Base-by-base conservation (phyloP, 1,284 basidiomycete genomes). In the Megacollybia platyphylla region DNA sequence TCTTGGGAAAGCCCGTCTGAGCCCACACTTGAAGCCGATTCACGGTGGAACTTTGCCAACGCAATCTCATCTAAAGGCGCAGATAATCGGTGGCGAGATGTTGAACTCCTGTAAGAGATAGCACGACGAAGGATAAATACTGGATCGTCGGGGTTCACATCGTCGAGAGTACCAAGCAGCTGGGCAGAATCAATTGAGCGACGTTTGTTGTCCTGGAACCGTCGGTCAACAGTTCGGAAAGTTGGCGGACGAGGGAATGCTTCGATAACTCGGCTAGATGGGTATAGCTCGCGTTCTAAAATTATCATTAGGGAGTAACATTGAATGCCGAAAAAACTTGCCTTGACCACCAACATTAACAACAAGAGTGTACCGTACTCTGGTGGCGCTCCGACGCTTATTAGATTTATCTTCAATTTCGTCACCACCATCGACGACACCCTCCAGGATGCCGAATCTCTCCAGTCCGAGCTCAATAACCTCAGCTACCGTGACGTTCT, bases 401-500 rank as follows among this genome's bases (percentile, higher is more conserved):
- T 78, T 73, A 35, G 80, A 63, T 57, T 93, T 91, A 55, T 94
- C 91, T 59, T 97, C 94, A 1, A 97, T 78, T 54, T 97, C 93
- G 58, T 98, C 94, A 1, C 93, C 93, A 1, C 94, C 94, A 57
- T 97, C 92, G 1, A 97, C 93, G 1, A 98, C 90, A 13, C 92
- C 94, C 35, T 97, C 94, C 28, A 77, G 64, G 40, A 98, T 93
- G 0, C 93, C 93, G 55, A 97, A 97, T 42, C 89, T 66, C 54
- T 97, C 92, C 48, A 97, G 57, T 8, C 85, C 87, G 36, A 88
- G 70, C 58, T 98, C 94, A 40, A 97, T 90, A 7, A 93, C 91
- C 58, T 98, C 94, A 0, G 92, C 90, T 1, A 97, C 93, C 0
- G 90, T 97, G 24, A 87, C 82, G 54, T 96, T 97, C 58, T 88